Percentiles rank a stretch among this genome's conserved stretches.
phyloP scores from a whole-genome alignment of 1,139 yeast species.

The Yamadazyma dushanensis region DNA sequence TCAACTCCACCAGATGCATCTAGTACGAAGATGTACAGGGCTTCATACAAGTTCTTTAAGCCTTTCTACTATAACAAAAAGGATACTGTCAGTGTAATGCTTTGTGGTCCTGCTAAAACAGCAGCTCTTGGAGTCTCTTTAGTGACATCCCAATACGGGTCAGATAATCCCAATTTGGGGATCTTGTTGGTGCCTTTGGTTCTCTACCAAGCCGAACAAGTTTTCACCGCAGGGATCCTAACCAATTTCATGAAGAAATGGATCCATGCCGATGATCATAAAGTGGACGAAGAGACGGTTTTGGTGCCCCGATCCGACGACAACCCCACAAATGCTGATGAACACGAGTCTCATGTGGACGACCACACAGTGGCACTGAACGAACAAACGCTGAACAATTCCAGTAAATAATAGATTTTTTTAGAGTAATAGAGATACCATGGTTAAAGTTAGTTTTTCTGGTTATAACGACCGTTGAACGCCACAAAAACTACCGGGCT shows the following conservation, averaged over 20 bases:
- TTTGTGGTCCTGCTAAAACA: constrained; percentile 91
- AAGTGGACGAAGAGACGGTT: constrained; percentile 9
- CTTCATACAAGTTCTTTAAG: constrained; percentile 40
- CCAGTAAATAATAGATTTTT: too few species aligned
- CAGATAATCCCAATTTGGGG: constrained; percentile 61
- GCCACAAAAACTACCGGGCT: too few species aligned
- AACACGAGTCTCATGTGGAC: neutral
- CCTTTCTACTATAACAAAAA: constrained; percentile 71
- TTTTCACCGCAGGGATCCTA: constrained; percentile 69
- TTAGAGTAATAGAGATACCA: too few species aligned
- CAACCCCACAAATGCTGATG: neutral
- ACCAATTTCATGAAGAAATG: constrained; percentile 66
- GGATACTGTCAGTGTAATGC: constrained; percentile 77
- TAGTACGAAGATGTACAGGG: constrained; percentile 43
- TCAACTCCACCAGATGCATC: constrained; percentile 45
- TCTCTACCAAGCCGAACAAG: constrained; percentile 84
- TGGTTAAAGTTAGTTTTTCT: too few species aligned
- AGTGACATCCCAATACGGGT: constrained; percentile 76
- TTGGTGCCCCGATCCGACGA: neutral
- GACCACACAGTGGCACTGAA: neutral
- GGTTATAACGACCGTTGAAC: too few species aligned
- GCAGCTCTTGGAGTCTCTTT: constrained; percentile 89
- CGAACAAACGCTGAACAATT: too few species aligned
- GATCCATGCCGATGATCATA: constrained; percentile 48
- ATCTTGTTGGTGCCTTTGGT: constrained; percentile 77